Conservation (phyloP, 805 yeast genomes). For the Candida piceae region DNA sequence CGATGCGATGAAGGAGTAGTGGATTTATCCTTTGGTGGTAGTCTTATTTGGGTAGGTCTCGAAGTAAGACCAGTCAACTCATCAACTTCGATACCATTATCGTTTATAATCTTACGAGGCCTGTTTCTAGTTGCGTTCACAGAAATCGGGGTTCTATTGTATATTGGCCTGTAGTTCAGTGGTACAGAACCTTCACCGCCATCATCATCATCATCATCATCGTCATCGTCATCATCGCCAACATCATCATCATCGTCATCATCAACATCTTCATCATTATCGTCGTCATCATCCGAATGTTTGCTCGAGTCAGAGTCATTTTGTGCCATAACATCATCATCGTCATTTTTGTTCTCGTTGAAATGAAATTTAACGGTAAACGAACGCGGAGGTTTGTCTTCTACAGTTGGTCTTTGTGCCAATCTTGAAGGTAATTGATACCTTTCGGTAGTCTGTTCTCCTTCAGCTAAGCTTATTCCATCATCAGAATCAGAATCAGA, state of each 20-base stretch:
- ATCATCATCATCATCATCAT: slow-evolving; percentile 1
- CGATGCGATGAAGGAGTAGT: background rate
- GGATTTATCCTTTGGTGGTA: slow-evolving; percentile 12
- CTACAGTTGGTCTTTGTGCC: slow-evolving; percentile 19
- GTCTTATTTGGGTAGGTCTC: slow-evolving; percentile 3
- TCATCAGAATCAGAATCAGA: slow-evolving; percentile 3
- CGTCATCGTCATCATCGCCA: background rate
- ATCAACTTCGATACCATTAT: slow-evolving; percentile 10
- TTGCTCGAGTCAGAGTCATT: no score
- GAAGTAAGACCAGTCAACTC: slow-evolving; percentile 16
- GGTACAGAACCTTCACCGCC: background rate
- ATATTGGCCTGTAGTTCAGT: background rate
- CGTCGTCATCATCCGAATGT: slow-evolving; percentile 7
- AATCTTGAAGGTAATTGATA: slow-evolving; percentile 18
- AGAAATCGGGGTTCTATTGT: background rate
- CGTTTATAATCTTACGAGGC: slow-evolving; percentile 1
- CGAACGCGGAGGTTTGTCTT: slow-evolving; percentile 31
- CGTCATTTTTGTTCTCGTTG: slow-evolving; percentile 8
- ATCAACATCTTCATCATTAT: slow-evolving; percentile 3
- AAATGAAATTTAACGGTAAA: slow-evolving; percentile 26
- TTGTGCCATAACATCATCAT: no score
- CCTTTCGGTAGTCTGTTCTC: no score
- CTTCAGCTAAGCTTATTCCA: no score
- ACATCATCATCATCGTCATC: slow-evolving; percentile 1
- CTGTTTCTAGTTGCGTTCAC: background rate